Percentiles rank a stretch among this genome's conserved stretches.
Conservation (phyloP, 371 early-diverging fungal species). For the Lichtheimia ornata region DNA sequence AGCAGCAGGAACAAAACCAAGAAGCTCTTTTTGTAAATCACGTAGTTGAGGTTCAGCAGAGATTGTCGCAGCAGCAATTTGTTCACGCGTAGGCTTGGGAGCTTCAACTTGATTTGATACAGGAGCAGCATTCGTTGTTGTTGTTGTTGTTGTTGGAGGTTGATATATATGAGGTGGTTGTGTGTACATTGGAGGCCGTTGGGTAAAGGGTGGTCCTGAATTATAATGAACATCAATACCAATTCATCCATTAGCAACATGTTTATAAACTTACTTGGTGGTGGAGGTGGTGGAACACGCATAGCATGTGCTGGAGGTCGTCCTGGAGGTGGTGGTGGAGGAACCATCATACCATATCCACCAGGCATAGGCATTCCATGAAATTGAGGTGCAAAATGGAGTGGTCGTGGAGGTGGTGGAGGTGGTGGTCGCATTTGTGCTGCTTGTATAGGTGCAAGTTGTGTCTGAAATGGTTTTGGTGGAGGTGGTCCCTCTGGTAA, state of each 20-base stretch:
- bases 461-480: conserved; percentile 33
- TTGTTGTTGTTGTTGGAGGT: background rate
- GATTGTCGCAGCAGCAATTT: conserved; percentile 41
- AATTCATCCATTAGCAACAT: too few relatives aligned
- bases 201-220: conserved; percentile 3
- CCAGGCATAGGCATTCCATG: conserved; percentile 2
- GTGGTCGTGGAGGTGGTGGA: conserved; percentile 13
- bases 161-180: conserved; percentile 1
- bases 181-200: background rate
- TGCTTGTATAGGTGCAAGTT: conserved; percentile 23
- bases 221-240: too few relatives aligned
- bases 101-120: background rate
- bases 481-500: conserved; percentile 50
- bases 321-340: conserved; percentile 11
- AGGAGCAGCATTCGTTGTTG: background rate
- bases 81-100: conserved; percentile 12
- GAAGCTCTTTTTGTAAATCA: conserved; percentile 65
- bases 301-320: conserved; percentile 14
- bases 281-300: conserved; percentile 17
- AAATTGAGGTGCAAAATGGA: conserved; percentile 6
- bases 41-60: conserved; percentile 67
- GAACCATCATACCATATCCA: conserved; percentile 6
- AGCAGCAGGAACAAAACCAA: conserved; percentile 62
- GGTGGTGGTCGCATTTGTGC: conserved; percentile 22
- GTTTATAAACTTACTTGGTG: conserved; percentile 7